Evolutionary conservation across 257 asterid genomes (phyloP), one percentile per base, ranked within the genome.

Genomic region (Gardenia jasminoides): DNA sequence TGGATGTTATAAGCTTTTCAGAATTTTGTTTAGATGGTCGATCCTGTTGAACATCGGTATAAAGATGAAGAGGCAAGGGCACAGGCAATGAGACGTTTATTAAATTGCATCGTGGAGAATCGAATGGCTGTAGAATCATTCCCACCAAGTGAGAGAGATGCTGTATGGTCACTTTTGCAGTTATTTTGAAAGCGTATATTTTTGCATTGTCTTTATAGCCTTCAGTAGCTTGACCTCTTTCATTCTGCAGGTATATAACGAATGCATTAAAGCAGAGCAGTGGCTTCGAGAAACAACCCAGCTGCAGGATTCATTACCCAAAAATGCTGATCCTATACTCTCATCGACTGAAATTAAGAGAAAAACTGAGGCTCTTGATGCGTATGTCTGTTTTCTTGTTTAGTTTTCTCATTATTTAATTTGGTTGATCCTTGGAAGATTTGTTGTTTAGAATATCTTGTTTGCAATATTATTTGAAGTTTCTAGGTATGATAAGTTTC

Each of bases 61-160:
- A 91, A 86, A 85, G 98, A 96, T 61, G 97, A 89, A 83, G 95
- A 92, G 76, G 90, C 91, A 44, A 87, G 98, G 86, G 92, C 88
- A 76, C 86, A 78, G 83, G 93, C 96, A 67, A 79, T 89, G 71
- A 87, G 88, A 79, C 80, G 78, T 84, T 91, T 96, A 73, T 71
- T 87, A 75, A 86, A 89, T 76, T 84, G 84, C 89, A 87, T 91
- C 74, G 83, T 72, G 84, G 97, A 91, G 86, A 82, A 80, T 74
- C 93, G 88, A 83, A 84, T 67, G 85, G 91, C 92, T 83, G 94
- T 84, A 78, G 87, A 82, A 70, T 87, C 92, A 70, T 90, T 92
- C 82, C 88, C 98, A 46, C 87, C 87, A 64, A 84, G 83, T 70
- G 92, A 89, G 82, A 90, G 89, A 87, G 94, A 96, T 71, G 87